phyloP scores from a whole-genome alignment of 2,329 filamentous ascomycete genomes.

The Chrysoporthe deuterocubensis region DNA sequence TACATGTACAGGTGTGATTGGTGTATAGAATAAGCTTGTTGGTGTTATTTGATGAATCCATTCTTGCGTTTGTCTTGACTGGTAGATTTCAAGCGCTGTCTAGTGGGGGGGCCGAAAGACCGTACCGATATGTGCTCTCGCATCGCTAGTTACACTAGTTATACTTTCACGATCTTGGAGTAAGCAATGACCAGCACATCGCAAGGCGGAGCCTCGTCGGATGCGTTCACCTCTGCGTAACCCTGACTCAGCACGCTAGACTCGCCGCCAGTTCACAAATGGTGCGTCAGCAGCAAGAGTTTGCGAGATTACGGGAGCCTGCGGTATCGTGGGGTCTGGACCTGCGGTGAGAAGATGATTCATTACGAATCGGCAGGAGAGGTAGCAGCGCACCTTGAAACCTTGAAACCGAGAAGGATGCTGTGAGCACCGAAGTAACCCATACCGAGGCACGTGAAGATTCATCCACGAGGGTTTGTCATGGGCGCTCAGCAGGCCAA shows the following conservation, averaged over 20 bases:
- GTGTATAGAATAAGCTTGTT: conserved; percentile 69
- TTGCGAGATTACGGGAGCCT: background rate
- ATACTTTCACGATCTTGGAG: background rate
- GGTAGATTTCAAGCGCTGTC: background rate
- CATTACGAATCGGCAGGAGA: background rate
- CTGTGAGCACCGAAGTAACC: too few species aligned
- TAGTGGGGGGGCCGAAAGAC: background rate
- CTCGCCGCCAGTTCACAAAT: background rate
- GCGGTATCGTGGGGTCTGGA: background rate
- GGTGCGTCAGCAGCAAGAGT: background rate
- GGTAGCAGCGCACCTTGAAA: background rate
- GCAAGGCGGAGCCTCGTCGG: background rate
- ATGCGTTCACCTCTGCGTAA: background rate
- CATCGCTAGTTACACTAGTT: too few species aligned
- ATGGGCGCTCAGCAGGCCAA: too few species aligned
- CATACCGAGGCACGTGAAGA: too few species aligned
- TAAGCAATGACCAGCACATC: background rate
- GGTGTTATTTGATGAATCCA: conserved; percentile 31
- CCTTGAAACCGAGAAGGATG: too few species aligned
- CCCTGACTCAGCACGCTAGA: background rate
- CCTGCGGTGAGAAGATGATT: conserved; percentile 1
- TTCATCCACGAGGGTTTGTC: too few species aligned
- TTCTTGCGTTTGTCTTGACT: conserved; percentile 10
- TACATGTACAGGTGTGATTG: conserved; percentile 67
- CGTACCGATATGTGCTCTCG: background rate